A percentile compares a stretch with the other conserved stretches of the same genome.
These are phyloP conservation scores for Styphnolobium japonicum DNA, from an alignment of 306 rosid genomes.

Conservation along the genomic window DNA sequence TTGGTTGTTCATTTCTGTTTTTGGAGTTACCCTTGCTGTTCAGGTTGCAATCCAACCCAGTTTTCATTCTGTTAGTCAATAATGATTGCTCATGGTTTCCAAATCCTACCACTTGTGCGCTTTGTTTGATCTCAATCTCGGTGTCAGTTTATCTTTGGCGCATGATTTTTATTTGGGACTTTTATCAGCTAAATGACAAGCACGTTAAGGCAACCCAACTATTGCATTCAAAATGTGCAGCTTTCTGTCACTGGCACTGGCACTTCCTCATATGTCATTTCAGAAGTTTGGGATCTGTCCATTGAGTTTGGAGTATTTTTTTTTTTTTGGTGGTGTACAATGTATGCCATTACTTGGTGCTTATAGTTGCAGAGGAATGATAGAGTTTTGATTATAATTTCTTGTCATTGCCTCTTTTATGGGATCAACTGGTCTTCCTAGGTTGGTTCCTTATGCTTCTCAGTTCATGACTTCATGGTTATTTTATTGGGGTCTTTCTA, in stretches of 20 bases:
- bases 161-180: not conserved
- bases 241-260: not conserved
- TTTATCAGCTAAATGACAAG: not conserved
- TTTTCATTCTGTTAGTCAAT: not conserved
- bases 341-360: not conserved
- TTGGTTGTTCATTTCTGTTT: not conserved
- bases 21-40: not conserved
- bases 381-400: not conserved
- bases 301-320: not conserved
- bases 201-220: not conserved
- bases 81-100: not conserved
- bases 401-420: not conserved
- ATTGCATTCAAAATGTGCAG: not conserved
- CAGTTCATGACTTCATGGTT: not conserved
- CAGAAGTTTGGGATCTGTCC: not conserved
- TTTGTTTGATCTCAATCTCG: not conserved
- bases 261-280: not conserved
- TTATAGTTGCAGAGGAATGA: not conserved
- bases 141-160: not conserved
- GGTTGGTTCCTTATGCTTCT: not conserved
- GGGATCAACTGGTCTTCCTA: not conserved
- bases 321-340: not conserved
- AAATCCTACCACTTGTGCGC: not conserved
- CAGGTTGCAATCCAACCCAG: not conserved
- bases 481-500: not conserved